Base-by-base conservation (phyloP, 1,284 basidiomycete genomes). In the Microbotryomycetes sp. region DNA sequence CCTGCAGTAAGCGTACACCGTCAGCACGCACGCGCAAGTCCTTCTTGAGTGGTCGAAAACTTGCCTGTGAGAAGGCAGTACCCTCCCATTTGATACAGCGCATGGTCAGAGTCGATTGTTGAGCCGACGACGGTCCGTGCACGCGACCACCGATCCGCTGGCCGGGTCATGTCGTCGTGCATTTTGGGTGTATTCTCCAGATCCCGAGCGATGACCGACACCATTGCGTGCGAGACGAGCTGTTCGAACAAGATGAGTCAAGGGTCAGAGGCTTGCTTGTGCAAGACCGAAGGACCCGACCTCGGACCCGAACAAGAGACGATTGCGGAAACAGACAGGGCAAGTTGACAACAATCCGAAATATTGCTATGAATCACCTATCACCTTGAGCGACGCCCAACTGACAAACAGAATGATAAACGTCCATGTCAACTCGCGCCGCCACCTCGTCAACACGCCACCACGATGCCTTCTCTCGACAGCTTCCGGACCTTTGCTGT, bases 1-100 rank as follows among this genome's bases (percentile, higher is more conserved):
- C 50, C 50, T 52, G 50, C n/a, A 18, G 15, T 24, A 21, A 48
- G 16, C 7, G 46, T 15, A 48, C n/a, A 26, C 81, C 68, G 87
- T 84, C 21, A 86, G 87, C 71, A 23, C 59, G 41, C 26, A 35
- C 48, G 18, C 24, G 21, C 2, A 45, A 27, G 48, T 13, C n/a
- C 41, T 52, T 29, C 52, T 29, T 21, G n/a, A 54, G 24, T 29
- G 18, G 15, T 26, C 50, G 4, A 31, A 80, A 82, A 68, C 72
- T 87, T 81, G 89, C 89, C 89, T 0, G 89, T 91, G 82, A 91
- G 85, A 76, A 91, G 89, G 75, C 88, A 90, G 73, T 84, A 90
- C 7, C 81, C 83, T 5, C 85, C 80, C 52, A 90, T 79, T 7
- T 85, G 85, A 5, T 78, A 78, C 0, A 82, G 81, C 0, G 82